phyloP scores from a whole-genome alignment of 768 basidiomycete species.

The Coprinellus micaceus region DNA sequence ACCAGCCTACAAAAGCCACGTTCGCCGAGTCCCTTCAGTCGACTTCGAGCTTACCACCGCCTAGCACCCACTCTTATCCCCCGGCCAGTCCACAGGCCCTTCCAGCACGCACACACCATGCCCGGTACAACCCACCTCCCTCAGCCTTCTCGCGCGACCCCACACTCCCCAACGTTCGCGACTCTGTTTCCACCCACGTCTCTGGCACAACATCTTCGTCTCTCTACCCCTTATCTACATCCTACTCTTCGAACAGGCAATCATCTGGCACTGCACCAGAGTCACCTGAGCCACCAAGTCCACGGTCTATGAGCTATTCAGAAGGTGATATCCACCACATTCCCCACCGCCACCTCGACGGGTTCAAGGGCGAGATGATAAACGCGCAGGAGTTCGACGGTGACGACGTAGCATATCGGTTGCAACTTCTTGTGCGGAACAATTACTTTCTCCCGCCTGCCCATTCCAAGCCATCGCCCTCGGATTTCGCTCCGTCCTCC shows the following conservation, averaged over 20 bases:
- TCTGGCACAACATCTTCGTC: constrained; percentile 67
- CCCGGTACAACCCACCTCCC: constrained; percentile 33
- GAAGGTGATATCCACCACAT: no score
- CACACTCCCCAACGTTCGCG: constrained; percentile 46
- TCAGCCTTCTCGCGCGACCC: constrained; percentile 50
- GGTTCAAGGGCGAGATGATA: constrained; percentile 46
- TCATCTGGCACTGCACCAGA: constrained; percentile 38
- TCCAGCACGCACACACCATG: constrained; percentile 20
- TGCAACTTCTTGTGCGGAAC: constrained; percentile 81
- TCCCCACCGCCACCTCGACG: constrained; percentile 35
- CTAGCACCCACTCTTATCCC: no score
- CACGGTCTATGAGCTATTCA: constrained; percentile 48
- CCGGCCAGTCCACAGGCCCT: no score
- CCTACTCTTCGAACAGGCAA: constrained; percentile 41
- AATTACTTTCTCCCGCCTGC: constrained; percentile 88
- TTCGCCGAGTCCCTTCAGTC: constrained; percentile 19
- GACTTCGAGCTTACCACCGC: no score
- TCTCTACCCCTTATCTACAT: constrained; percentile 71
- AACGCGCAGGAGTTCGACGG: constrained; percentile 52
- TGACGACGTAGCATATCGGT: constrained; percentile 83
- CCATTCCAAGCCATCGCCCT: constrained; percentile 73
- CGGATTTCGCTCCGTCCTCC: constrained; percentile 47
- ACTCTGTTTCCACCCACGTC: constrained; percentile 59
- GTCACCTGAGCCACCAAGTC: constrained; percentile 50
- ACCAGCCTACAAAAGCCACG: constrained; percentile 32